Percentiles rank a stretch among this genome's conserved stretches.
These are phyloP conservation scores for Biscogniauxia sp. DNA, from an alignment of 2,329 filamentous ascomycete genomes.

Conservation along the genomic window DNA sequence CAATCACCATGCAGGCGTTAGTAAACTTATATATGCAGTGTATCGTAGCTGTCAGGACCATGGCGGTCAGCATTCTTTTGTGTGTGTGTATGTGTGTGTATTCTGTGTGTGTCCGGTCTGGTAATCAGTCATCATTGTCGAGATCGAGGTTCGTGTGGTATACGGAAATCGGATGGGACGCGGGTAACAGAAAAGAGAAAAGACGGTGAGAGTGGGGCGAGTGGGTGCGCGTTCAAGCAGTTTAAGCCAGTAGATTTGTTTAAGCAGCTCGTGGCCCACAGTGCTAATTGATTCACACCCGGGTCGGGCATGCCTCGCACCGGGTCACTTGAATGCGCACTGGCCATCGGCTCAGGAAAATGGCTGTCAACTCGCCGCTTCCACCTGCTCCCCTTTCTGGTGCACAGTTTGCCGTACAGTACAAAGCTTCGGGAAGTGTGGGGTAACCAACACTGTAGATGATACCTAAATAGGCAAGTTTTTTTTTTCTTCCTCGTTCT, in stretches of 20 bases:
- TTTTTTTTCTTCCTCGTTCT: slow-evolving; percentile 11
- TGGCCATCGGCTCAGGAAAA: too few relatives aligned
- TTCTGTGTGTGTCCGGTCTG: too few relatives aligned
- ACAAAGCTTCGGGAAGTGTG: neutral
- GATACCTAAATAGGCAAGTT: slow-evolving; percentile 1
- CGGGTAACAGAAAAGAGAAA: neutral
- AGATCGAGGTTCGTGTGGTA: neutral
- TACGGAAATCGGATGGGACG: neutral
- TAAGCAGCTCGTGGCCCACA: neutral
- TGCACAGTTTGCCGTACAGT: neutral
- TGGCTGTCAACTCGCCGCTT: neutral
- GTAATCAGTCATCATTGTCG: neutral
- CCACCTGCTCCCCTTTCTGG: neutral
- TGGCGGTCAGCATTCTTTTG: neutral
- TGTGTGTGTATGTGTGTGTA: neutral
- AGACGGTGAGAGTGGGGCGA: neutral
- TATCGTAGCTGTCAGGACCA: neutral
- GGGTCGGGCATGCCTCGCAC: neutral
- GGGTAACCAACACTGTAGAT: neutral
- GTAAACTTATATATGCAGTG: neutral
- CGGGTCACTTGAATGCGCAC: neutral
- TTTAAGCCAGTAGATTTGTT: neutral
- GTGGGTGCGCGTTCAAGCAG: neutral
- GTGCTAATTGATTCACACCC: neutral
- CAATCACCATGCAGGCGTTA: neutral